These are phyloP conservation scores for Agaricales sp. DNA, from an alignment of 1,284 basidiomycete genomes.

Conservation along the genomic window DNA sequence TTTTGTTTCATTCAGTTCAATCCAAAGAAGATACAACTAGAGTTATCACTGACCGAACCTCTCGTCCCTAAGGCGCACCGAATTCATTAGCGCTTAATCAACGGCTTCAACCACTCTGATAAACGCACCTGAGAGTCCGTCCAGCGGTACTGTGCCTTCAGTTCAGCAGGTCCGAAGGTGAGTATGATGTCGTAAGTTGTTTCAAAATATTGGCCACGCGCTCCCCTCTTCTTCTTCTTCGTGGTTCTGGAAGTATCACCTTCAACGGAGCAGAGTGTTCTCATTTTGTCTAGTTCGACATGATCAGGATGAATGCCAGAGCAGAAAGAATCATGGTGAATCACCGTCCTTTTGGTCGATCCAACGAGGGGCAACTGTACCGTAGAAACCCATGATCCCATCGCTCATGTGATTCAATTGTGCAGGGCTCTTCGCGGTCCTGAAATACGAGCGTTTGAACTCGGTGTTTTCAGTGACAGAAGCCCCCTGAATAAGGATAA, in stretches of 20 bases:
- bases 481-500: background rate
- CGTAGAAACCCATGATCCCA: background rate
- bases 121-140: slow-evolving; percentile 17
- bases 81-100: background rate
- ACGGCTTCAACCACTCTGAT: background rate
- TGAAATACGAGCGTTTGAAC: slow-evolving; percentile 8
- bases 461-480: slow-evolving; percentile 6
- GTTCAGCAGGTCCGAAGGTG: slow-evolving; percentile 34
- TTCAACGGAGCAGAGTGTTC: background rate
- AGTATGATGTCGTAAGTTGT: slow-evolving; percentile 28
- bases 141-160: slow-evolving; percentile 35
- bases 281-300: background rate
- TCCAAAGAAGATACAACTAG: background rate
- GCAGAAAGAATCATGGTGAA: background rate
- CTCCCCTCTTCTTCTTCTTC: background rate
- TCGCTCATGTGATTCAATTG: background rate
- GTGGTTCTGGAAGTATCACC: background rate
- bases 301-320: background rate
- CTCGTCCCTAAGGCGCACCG: background rate
- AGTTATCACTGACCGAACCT: background rate
- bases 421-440: background rate
- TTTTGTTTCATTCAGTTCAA: background rate
- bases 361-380: background rate
- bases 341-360: background rate
- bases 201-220: slow-evolving; percentile 17